Percentiles rank a stretch among this genome's conserved stretches.
Evolutionary conservation across 805 yeast genomes (phyloP).

Genomic region (Lipomyces sp.): DNA sequence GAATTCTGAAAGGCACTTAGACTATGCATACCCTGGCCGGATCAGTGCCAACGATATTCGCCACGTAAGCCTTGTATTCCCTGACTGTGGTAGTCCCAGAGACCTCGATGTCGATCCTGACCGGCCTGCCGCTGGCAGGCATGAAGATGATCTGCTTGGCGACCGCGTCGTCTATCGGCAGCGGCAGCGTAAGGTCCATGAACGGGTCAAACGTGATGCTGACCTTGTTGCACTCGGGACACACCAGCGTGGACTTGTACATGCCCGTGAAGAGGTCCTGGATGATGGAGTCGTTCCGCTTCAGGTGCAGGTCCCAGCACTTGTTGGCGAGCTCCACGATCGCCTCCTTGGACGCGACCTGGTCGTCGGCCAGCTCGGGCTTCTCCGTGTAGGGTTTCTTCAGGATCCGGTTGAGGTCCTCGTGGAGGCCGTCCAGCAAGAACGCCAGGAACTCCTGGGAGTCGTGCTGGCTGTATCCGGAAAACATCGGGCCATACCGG

Average conservation of each 20-base stretch:
- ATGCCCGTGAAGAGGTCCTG: conserved; percentile 85
- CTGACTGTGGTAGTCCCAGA: conserved; percentile 59
- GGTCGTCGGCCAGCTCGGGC: conserved; percentile 69
- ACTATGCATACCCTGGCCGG: not conserved
- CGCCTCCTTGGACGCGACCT: conserved; percentile 48
- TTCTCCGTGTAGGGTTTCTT: conserved; percentile 85
- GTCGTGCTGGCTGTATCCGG: conserved; percentile 84
- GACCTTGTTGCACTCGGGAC: conserved; percentile 77
- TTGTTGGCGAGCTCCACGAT: conserved; percentile 62
- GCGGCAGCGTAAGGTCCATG: conserved; percentile 82
- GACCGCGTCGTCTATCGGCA: conserved; percentile 78
- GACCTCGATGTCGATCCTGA: conserved; percentile 66
- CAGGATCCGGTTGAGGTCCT: conserved; percentile 79
- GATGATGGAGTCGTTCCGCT: conserved; percentile 79
- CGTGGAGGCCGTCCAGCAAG: conserved; percentile 83
- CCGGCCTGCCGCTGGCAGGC: conserved; percentile 53
- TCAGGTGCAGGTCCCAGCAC: conserved; percentile 77
- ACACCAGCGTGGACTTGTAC: conserved; percentile 82
- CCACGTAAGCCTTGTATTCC: conserved; percentile 61
- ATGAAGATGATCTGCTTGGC: conserved; percentile 58
- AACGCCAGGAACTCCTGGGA: conserved; percentile 90
- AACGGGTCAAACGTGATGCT: conserved; percentile 93
- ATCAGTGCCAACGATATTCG: conserved; percentile 40
- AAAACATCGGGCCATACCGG: conserved; percentile 69
- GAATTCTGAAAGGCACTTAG: not conserved